Evolutionary conservation across 768 basidiomycete species (phyloP), one percentile per base, ranked within the genome.

Genomic region (Auricularia sp.): DNA sequence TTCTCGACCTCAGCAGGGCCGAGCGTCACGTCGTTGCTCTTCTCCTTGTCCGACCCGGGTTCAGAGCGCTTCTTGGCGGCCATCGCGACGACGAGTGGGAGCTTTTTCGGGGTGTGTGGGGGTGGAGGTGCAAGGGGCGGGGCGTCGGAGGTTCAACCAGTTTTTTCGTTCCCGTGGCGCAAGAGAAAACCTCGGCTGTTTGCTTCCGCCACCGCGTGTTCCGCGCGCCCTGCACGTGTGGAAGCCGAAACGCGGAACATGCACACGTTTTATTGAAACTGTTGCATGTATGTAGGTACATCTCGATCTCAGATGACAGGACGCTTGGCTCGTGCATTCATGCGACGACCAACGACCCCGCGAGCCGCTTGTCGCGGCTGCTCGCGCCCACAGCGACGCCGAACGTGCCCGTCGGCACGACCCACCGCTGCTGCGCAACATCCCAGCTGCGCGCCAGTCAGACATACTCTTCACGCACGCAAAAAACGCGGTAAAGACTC

Each of bases 41-140:
- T 91, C 73, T 84, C 84, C n/a, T 79, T 82, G 60, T 89, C 87
- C 54, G 86, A 83, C 11, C 89, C 90, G n/a, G 90, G 87, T 65
- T 88, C 87, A 53, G 82, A 85, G 75, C 91, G 87, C 80, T 93
- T 90, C 63, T 72, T 73, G 43, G 70, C 72, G 62, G 63, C 10
- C 35, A 54, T 63, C 23, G 34, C n/a, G 43, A 21, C 6, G 36
- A 3, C 14, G 39, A 33, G 29, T 51, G 51, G 23, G 62, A 12
- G 36, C 44, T 23, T 21, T 11, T 36, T 33, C 3, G 61, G 23
- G 56, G 56, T 10, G 56, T 10, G 23, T 29, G 56, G 6, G 56
- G 29, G 23, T 10, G 56, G 56, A 59, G 29, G 56, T 18, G 47
- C 18, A 51, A 18, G 18, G 39, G 39, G 39, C 39, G 39, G 12